Evolutionary conservation across 352 stramenopile species (phyloP), one percentile per base, ranked within the genome.

Genomic region (Globisporangium middletonii): DNA sequence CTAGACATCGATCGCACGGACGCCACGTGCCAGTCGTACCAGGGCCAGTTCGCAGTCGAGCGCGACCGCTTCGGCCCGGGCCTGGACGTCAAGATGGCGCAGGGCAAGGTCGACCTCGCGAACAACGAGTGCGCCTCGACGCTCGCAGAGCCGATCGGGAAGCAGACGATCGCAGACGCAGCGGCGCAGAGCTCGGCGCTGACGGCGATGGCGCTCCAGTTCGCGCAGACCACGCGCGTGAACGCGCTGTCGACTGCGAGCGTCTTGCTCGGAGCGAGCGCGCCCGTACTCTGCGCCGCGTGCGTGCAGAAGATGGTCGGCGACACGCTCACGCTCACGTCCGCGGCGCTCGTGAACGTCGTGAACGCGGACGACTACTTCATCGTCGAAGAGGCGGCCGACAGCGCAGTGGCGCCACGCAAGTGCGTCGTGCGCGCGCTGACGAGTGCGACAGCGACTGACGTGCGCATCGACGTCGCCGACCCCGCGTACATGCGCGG

Each of bases 271-370:
- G 73, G 71, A 0, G 53, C 57, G 43, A 48, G 71, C 48, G 50
- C 78, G 43, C 50, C 59, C 3, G 53, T 80, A 12, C 45, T 92
- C 11, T 94, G 84, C 18, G 55, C 62, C 19, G 62, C 69, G 0
- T 94, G 84, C 18, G 78, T 75, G 2, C 84, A 92, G 53, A 86
- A 75, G 26, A 46, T 91, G 35, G 66, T 64, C 1, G 62, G 43
- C 12, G 66, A 59, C 8, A 47, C 51, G 0, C 42, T 91, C 48
- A 89, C 75, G 0, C 61, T 86, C 35, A 86, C 77, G 8, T 57
- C 46, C 4, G 60, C 41, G 12, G 38, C 70, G 1, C 46, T 88
- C 12, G 27, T 54, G 0, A 60, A 37, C 0, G 41, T 51, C 0
- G 50, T 90, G 9, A 18, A 27, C 7, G 12, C 35, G 0, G 60